Evolutionary conservation across 1,284 basidiomycete species (phyloP), one percentile per base, ranked within the genome.

Genomic region (Papiliotrema laurentii): DNA sequence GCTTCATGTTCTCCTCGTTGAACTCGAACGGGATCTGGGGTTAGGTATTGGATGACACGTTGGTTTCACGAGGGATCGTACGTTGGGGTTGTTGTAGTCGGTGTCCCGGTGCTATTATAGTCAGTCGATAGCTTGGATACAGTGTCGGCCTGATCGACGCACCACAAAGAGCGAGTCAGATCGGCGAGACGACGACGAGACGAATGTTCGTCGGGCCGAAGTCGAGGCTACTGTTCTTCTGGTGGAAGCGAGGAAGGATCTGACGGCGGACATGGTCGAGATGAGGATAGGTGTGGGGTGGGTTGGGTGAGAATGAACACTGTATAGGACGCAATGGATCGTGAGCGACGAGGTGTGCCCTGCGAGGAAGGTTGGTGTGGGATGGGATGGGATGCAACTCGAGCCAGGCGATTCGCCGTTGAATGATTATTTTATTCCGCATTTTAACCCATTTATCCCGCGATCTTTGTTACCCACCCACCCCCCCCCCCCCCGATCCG

Each of bases 11-110:
- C 67, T 86, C 84, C 3, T 81, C 68, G 54, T 79, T 80, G 76
- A 97, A 96, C 64, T 86, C 81, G 75, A 99, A 99, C 10, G 87
- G 82, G 71, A 97, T 93, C 86, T 92, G 58, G 7, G 27, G 19
- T 34, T 4, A 31, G 30, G 10, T 35, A 44, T 31, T 47, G 49
- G 47, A 10, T 31, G 11, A 3, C 24, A 19, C 41, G 6, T 36
- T 24, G 10, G 16, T 43, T 11, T 10, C 9, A 24, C 9, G 44
- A 27, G 13, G 13, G 9, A 37, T 40, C 58, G 16, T 43, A 86
- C 88, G 80, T 83, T 83, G 33, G 89, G 83, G 74, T 93, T 93
- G 78, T 97, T 97, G 74, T 94, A 87, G 44, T 83, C 77, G 39
- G 90, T 93, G 77, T 97, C 89, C 53, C 92, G 87, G 75, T 97